Conservation (phyloP, 331 rosid species). For the Ulmus americana region DNA sequence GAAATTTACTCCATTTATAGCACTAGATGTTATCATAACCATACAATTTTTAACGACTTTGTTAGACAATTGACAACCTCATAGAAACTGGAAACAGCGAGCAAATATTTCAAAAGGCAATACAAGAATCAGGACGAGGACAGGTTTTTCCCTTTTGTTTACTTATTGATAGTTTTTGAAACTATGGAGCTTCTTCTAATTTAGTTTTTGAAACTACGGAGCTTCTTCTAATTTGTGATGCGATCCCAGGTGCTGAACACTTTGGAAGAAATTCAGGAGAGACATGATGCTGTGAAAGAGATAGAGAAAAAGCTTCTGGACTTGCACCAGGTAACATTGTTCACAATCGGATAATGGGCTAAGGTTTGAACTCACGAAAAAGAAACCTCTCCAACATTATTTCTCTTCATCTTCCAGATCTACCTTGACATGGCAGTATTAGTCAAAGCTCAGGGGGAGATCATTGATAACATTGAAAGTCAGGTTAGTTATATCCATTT, state of each 20-base stretch:
- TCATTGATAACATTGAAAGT: conserved; percentile 84
- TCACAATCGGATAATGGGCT: background rate
- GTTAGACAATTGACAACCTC: conserved; percentile 75
- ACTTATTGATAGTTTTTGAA: conserved; percentile 5
- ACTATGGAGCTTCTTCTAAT: background rate
- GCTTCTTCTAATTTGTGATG: conserved; percentile 1
- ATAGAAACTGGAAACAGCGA: conserved; percentile 98
- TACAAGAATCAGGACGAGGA: conserved; percentile 82
- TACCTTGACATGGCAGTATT: conserved; percentile 91
- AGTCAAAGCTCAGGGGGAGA: conserved; percentile 88
- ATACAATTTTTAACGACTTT: conserved; percentile 22
- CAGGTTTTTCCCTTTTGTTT: conserved; percentile 36
- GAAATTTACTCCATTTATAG: conserved; percentile 5
- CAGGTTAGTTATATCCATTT: conserved; percentile 50
- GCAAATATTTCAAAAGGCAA: conserved; percentile 86
- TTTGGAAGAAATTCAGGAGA: conserved; percentile 91
- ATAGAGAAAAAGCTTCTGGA: conserved; percentile 90
- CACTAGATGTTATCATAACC: conserved; percentile 28
- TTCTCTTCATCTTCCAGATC: conserved; percentile 40
- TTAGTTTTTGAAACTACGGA: conserved; percentile 9
- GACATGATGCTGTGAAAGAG: conserved; percentile 86
- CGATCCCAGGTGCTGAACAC: conserved; percentile 64
- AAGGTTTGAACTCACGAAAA: background rate
- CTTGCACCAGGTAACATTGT: conserved; percentile 71
- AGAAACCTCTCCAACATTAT: conserved; percentile 16